phyloP scores from a whole-genome alignment of 805 yeast species.

The Zygosaccharomyces siamensis region DNA sequence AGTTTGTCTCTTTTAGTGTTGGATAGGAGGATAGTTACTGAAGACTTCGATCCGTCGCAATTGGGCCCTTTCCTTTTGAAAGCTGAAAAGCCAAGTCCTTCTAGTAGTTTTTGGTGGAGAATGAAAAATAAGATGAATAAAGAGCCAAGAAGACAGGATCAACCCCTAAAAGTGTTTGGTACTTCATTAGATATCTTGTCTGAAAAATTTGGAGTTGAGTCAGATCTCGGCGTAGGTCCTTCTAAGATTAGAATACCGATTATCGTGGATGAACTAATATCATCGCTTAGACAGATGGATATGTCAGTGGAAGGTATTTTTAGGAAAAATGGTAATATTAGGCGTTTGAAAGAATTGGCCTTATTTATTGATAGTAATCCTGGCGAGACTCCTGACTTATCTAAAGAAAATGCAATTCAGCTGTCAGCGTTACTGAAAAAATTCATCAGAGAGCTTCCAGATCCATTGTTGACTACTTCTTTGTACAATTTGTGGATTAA shows the following conservation, averaged over 20 bases:
- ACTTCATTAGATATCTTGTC: constrained; percentile 66
- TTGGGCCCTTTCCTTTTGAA: constrained; percentile 67
- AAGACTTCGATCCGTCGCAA: constrained; percentile 4
- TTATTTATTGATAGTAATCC: constrained; percentile 73
- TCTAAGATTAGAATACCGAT: constrained; percentile 75
- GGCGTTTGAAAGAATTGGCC: constrained; percentile 66
- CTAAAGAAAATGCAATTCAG: constrained; percentile 80
- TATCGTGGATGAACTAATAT: constrained; percentile 78
- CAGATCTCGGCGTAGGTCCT: constrained; percentile 82
- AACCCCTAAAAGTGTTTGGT: constrained; percentile 60
- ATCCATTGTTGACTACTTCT: constrained; percentile 74
- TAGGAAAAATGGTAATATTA: constrained; percentile 92
- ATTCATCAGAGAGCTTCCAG: constrained; percentile 88
- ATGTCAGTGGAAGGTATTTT: constrained; percentile 95
- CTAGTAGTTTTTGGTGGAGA: constrained; percentile 28
- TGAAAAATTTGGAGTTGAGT: constrained; percentile 69
- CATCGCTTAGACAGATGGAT: constrained; percentile 82
- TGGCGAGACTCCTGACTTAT: constrained; percentile 61
- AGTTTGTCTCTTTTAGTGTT: constrained; percentile 37
- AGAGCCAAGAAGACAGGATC: constrained; percentile 23
- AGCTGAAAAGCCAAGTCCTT: constrained; percentile 41
- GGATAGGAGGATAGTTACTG: constrained; percentile 21
- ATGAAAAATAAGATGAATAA: constrained; percentile 29
- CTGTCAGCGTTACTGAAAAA: constrained; percentile 88
- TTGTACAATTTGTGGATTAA: constrained; percentile 76